Conservation (phyloP, 495 filamentous ascomycete species). For the Friedmanniomyces endolithicus region DNA sequence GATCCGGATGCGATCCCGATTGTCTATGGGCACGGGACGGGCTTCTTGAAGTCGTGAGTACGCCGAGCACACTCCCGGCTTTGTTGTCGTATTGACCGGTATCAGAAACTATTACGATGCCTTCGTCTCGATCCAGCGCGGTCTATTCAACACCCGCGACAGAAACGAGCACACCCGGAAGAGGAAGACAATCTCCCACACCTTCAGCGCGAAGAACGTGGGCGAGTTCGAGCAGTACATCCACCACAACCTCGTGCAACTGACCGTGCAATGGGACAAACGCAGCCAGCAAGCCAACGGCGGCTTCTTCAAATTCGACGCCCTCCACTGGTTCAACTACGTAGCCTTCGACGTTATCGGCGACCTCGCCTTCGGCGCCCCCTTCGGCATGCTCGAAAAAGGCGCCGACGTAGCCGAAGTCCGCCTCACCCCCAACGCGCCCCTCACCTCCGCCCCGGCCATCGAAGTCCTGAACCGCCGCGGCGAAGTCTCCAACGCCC, state of each 20-base stretch:
- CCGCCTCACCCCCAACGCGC: slow-evolving; percentile 39
- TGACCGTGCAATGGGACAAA: slow-evolving; percentile 61
- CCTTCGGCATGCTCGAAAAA: slow-evolving; percentile 42
- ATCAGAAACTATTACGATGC: slow-evolving; percentile 73
- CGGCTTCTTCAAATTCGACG: slow-evolving; percentile 55
- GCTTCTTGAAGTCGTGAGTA: slow-evolving; percentile 32
- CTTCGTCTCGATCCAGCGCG: slow-evolving; percentile 75
- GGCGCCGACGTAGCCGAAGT: slow-evolving; percentile 54
- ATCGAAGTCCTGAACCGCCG: slow-evolving; percentile 59
- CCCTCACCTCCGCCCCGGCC: slow-evolving; percentile 49
- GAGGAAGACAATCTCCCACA: slow-evolving; percentile 78
- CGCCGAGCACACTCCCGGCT: background rate
- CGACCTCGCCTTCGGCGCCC: slow-evolving; percentile 42
- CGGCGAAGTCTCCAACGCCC: slow-evolving; percentile 50
- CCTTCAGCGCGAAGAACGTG: slow-evolving; percentile 72
- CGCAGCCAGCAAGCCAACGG: slow-evolving; percentile 32
- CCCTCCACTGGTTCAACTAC: slow-evolving; percentile 88
- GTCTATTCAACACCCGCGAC: slow-evolving; percentile 84
- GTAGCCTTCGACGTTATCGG: slow-evolving; percentile 90
- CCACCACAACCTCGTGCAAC: slow-evolving; percentile 60
- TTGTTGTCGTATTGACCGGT: background rate
- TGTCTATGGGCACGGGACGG: slow-evolving; percentile 43
- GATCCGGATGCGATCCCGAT: slow-evolving; percentile 44
- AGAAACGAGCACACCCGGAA: slow-evolving; percentile 76
- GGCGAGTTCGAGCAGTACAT: slow-evolving; percentile 86